These are phyloP conservation scores for Rosellinia necatrix DNA, from an alignment of 2,329 filamentous ascomycete species.

Conservation along the genomic window DNA sequence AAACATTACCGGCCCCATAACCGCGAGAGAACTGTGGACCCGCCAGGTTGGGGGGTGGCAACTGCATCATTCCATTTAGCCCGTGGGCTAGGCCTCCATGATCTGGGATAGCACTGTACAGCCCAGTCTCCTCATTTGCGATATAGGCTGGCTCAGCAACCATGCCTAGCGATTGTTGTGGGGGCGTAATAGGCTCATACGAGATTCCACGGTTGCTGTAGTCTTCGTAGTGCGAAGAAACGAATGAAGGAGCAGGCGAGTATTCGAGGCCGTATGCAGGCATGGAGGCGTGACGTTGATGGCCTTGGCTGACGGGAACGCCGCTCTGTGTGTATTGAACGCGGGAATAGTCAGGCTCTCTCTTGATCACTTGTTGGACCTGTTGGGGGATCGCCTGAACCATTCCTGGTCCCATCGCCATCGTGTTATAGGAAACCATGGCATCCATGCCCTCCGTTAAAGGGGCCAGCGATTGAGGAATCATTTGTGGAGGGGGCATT, in stretches of 20 bases:
- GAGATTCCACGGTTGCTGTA: conserved; percentile 96
- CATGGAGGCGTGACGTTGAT: conserved; percentile 98
- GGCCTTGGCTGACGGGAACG: conserved; percentile 78
- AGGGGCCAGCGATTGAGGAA: conserved; percentile 63
- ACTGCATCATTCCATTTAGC: conserved; percentile 87
- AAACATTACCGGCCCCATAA: conserved; percentile 77
- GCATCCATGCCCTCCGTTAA: conserved; percentile 70
- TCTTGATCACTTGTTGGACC: conserved; percentile 70
- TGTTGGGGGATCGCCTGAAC: conserved; percentile 70
- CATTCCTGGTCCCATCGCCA: conserved; percentile 73
- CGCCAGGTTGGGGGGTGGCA: conserved; percentile 83
- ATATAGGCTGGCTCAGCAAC: conserved; percentile 93
- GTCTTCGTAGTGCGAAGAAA: conserved; percentile 97
- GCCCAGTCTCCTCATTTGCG: conserved; percentile 93
- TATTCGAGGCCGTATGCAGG: conserved; percentile 94
- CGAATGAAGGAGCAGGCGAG: conserved; percentile 95
- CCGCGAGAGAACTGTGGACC: conserved; percentile 79
- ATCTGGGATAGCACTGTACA: conserved; percentile 94
- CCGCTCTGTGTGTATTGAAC: conserved; percentile 92
- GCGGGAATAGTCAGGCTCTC: conserved; percentile 81
- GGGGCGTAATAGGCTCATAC: conserved; percentile 95
- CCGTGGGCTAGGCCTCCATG: conserved; percentile 72
- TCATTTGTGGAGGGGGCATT: conserved; percentile 91
- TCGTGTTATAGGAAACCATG: conserved; percentile 71
- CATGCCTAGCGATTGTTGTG: conserved; percentile 83